Base-by-base conservation (phyloP, 1,284 basidiomycete genomes). In the Leccinum laetum region DNA sequence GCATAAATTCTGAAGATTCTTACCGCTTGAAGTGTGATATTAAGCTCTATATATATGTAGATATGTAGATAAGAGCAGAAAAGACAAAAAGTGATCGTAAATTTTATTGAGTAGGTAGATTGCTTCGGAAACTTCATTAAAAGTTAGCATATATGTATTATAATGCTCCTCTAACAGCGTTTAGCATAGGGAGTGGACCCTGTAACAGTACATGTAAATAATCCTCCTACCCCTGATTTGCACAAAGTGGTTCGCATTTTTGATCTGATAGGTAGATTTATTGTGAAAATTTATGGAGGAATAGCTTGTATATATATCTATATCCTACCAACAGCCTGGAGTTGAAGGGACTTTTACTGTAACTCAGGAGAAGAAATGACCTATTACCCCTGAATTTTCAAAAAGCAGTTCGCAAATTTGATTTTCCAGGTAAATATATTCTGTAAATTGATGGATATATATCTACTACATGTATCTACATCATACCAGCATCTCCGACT, bases 1-100 rank as follows among this genome's bases (percentile, higher is more conserved):
- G 18, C 18, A 18, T 18, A 18, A 18, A 18, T 18, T 88, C 5
- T 39, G 11, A 39, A 39, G 13, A 39, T 39, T 39, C 37, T 39
- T 5, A 39, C 37, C 11, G 37, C 37, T 39, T 39, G 37, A 39
- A 39, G 5, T 39, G 37, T 39, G 37, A 39, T 39, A 39, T 39
- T 39, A 39, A 6, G 37, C 14, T 39, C 37, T 39, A 39, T 39
- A 39, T 39, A 39, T 39, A 39, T 39, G 37, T 39, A 39, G 37
- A 39, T 39, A 39, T 7, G 37, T 39, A 39, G 37, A 39, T 39
- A 39, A 39, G 37, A 39, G 37, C 37, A 39, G 37, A 39, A 14
- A 39, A 39, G 37, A 39, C 16, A 57, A 57, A 57, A 57, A 14
- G 10, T 10, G 13, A 29, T 57, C 10, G 26, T 9, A 32, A 29